A percentile compares a stretch with the other conserved stretches of the same genome.
phyloP scores from a whole-genome alignment of 371 early-diverging fungal genomes.

The Mortierella sp. region DNA sequence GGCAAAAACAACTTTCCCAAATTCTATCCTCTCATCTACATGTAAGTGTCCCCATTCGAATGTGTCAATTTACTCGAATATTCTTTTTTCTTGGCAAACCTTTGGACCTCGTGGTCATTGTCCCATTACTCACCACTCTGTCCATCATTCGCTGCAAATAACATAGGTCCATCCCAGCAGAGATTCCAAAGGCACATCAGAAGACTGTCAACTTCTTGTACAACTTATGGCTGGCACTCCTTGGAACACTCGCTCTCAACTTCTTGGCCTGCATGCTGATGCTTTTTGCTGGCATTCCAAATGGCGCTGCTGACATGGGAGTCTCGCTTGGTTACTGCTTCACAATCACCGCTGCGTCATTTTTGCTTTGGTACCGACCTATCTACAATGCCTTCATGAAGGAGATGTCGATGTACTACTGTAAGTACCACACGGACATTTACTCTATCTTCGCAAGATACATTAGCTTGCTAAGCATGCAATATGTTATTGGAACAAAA shows the following conservation, averaged over 20 bases:
- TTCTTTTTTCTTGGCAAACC: background rate
- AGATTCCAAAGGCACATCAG: conserved; percentile 80
- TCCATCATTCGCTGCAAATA: background rate
- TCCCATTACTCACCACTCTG: background rate
- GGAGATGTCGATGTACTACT: conserved; percentile 88
- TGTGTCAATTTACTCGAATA: too few relatives aligned
- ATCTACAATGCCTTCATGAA: conserved; percentile 92
- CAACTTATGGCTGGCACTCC: conserved; percentile 83
- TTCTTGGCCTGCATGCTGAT: conserved; percentile 82
- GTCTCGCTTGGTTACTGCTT: conserved; percentile 83
- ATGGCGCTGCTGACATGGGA: conserved; percentile 82
- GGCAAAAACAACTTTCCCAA: conserved; percentile 89
- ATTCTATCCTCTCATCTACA: conserved; percentile 86
- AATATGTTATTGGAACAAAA: background rate
- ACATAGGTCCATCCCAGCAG: conserved; percentile 59
- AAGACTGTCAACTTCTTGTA: conserved; percentile 76
- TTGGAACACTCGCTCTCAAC: conserved; percentile 81
- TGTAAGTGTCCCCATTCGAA: conserved; percentile 68
- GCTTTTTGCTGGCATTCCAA: conserved; percentile 73
- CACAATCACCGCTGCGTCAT: conserved; percentile 81
- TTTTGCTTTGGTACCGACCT: conserved; percentile 92
- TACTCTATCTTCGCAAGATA: background rate
- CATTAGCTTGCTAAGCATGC: too few relatives aligned
- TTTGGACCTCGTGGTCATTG: background rate
- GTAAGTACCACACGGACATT: conserved; percentile 58